phyloP scores from a whole-genome alignment of 352 stramenopile species.

The Globisporangium paddicum region DNA sequence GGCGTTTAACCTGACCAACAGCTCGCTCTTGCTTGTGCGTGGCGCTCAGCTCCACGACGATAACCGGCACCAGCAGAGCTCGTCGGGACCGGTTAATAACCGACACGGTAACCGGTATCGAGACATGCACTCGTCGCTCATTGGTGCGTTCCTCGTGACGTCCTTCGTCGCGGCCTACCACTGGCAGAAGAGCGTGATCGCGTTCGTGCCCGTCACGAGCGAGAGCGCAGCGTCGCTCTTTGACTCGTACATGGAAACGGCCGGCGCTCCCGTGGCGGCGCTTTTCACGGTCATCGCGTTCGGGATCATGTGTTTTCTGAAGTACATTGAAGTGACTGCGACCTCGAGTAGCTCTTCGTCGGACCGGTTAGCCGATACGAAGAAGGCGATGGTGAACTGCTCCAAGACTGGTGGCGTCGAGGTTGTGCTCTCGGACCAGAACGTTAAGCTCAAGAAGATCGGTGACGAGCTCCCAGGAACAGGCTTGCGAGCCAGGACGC shows the following conservation, averaged over 20 bases:
- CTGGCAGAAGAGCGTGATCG: constrained; percentile 69
- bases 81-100: background rate
- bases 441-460: constrained; percentile 2
- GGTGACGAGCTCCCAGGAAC: constrained; percentile 3
- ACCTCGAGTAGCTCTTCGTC: background rate
- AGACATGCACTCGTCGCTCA: constrained; percentile 28
- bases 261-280: constrained; percentile 37
- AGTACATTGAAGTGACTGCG: constrained; percentile 29
- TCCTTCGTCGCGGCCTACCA: constrained; percentile 71
- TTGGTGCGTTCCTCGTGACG: constrained; percentile 42
- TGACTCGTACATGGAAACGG: constrained; percentile 49
- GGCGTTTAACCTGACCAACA: constrained; percentile 90
- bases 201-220: constrained; percentile 19
- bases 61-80: background rate
- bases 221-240: constrained; percentile 23
- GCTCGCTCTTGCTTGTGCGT: constrained; percentile 69
- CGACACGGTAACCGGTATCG: constrained; percentile 1
- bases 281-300: constrained; percentile 51
- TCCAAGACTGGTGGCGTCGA: background rate
- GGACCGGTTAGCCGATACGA: background rate
- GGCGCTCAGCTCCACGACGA: constrained; percentile 17
- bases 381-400: background rate
- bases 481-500: background rate
- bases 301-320: constrained; percentile 47
- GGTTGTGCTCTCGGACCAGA: constrained; percentile 5